A percentile compares a stretch with the other conserved stretches of the same genome.
These are phyloP conservation scores for Sporormia fimetaria DNA, from an alignment of 495 filamentous ascomycete genomes.

Conservation along the genomic window DNA sequence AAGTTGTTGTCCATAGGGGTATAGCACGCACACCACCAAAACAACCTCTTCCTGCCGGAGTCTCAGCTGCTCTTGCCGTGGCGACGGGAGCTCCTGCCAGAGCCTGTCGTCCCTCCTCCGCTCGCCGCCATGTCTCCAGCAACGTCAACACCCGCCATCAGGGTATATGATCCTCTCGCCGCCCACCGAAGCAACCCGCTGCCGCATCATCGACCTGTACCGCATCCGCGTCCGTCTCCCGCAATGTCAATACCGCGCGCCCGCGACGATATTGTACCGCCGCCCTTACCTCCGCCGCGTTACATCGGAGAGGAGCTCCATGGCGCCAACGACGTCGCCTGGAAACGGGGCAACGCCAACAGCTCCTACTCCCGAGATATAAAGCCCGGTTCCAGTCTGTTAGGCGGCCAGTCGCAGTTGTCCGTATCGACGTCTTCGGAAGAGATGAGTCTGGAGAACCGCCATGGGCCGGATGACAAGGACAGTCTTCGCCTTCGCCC, in stretches of 20 bases:
- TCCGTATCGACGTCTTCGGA: conserved; percentile 2
- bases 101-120: conserved; percentile 3
- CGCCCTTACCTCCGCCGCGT: conserved; percentile 52
- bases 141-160: conserved; percentile 24
- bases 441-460: conserved; percentile 4
- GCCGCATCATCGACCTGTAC: conserved; percentile 24
- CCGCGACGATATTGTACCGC: conserved; percentile 41
- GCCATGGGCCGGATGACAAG: too few species aligned
- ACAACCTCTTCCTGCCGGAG: too few species aligned
- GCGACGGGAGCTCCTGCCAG: conserved; percentile 25
- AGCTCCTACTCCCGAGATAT: conserved; percentile 31
- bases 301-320: conserved; percentile 41
- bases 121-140: conserved; percentile 22
- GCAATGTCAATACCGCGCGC: conserved; percentile 48
- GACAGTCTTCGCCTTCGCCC: too few species aligned
- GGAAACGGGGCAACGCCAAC: conserved; percentile 48
- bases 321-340: conserved; percentile 48
- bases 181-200: conserved; percentile 20
- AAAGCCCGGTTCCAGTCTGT: conserved; percentile 44
- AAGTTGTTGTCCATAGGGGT: too few species aligned
- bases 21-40: too few species aligned
- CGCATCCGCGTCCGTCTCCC: conserved; percentile 17
- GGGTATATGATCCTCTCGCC: conserved; percentile 28
- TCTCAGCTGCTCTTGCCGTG: too few species aligned
- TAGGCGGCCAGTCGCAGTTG: conserved; percentile 29